Conservation (phyloP, 768 basidiomycete species). For the Hortiboletus campestris region DNA sequence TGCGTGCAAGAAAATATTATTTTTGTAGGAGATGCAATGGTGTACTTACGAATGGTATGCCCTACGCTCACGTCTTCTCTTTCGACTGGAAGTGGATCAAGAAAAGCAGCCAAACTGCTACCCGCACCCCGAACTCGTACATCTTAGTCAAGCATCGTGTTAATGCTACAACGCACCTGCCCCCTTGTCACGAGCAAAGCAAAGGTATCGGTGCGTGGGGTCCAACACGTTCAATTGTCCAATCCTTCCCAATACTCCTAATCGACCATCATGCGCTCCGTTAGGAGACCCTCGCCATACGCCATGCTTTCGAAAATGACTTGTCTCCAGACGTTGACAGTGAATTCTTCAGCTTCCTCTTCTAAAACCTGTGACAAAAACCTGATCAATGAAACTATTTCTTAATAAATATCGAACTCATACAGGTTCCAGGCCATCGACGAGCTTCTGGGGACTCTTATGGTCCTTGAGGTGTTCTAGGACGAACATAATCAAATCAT, state of each 20-base stretch:
- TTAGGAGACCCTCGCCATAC: conserved; percentile 84
- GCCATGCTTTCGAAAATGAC: conserved; percentile 95
- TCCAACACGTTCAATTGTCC: conserved; percentile 15
- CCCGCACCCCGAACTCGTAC: conserved; percentile 33
- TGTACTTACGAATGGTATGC: conserved; percentile 53
- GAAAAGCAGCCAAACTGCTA: conserved; percentile 20
- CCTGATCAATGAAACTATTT: conserved; percentile 1
- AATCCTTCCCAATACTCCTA: conserved; percentile 27
- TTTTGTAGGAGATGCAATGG: conserved; percentile 44
- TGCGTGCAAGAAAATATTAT: conserved; percentile 35
- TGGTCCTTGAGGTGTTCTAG: conserved; percentile 91
- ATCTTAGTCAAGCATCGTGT: conserved; percentile 40
- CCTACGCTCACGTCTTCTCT: conserved; percentile 23
- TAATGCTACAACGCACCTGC: conserved; percentile 66
- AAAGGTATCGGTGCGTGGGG: conserved; percentile 25
- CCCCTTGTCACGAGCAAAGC: conserved; percentile 33
- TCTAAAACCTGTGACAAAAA: conserved; percentile 68
- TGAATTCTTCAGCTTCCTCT: conserved; percentile 82
- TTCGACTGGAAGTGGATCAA: conserved; percentile 14
- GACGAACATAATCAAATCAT: conserved; percentile 92
- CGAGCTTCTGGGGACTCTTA: conserved; percentile 78
- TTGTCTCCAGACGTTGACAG: conserved; percentile 84
- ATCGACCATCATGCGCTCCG: conserved; percentile 82
- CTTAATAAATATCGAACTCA: conserved; percentile 33
- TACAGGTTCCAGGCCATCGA: conserved; percentile 90